Evolutionary conservation across 306 rosid species (phyloP), one percentile per base, ranked within the genome.

Genomic region (Ammopiptanthus mongolicus): DNA sequence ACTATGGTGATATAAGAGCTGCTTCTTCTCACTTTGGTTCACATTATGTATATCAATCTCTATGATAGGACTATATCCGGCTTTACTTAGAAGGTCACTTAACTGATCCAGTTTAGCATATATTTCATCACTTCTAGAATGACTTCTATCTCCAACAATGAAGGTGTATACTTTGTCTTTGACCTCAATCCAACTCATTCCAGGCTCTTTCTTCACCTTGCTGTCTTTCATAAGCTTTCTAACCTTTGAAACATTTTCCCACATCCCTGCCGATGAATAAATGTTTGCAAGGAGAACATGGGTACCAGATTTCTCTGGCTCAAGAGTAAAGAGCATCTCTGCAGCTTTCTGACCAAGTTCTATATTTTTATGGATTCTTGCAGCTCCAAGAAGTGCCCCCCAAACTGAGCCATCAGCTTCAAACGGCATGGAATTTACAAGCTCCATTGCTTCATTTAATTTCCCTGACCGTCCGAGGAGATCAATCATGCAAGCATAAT

Each of bases 301-400:
- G 25, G 98, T 91, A 65, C 97, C 97, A 0, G 98, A 90, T 84
- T 91, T 94, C 58, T 91, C 96, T 5, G 97, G 98, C 76, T 94
- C 95, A 5, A 94, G 87, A 56, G 50, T 56, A 55, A 87, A 68
- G 62, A 94, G 91, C 98, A 76, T 94, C 72, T 91, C 84, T 12
- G 98, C 97, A 65, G 97, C 97, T 58, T 64, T 86, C 67, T 52
- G 76, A 50, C 98, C 97, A 28, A 91, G 87, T 83, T 83, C 89
- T 11, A 86, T 75, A 62, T 88, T 83, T 79, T 87, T 91, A 76
- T 94, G 97, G 83, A 94, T 88, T 83, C 96, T 94, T 4, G 96
- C 94, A 39, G 98, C 97, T 51, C 97, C 96, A 61, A 94, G 96
- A 81, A 91, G 96, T 21, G 97, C 92, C 47, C 98, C 98, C 97